Conservation (phyloP, 176 grass and related monocot genomes). For the Triticum turgidum region DNA sequence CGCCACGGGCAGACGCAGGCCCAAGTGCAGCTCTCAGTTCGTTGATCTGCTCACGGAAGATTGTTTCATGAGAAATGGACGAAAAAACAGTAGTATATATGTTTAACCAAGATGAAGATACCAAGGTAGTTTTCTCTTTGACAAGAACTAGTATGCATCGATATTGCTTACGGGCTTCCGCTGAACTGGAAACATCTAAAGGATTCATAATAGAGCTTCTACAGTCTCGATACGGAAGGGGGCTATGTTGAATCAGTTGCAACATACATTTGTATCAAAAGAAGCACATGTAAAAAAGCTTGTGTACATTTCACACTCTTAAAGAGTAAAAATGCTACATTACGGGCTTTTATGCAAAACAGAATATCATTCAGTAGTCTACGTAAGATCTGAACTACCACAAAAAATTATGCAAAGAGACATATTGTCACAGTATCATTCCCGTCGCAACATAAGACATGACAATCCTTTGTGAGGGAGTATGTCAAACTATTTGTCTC, state of each 20-base stretch:
- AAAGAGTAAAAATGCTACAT: not conserved
- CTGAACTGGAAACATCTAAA: not conserved
- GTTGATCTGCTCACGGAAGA: constrained; percentile 47
- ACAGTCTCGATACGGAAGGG: not conserved
- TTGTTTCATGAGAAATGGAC: constrained; percentile 13
- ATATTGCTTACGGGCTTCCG: not conserved
- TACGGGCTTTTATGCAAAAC: not conserved
- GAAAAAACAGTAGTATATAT: not conserved
- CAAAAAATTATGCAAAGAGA: not conserved
- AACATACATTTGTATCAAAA: not conserved
- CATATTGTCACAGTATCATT: not conserved
- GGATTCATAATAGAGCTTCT: not conserved
- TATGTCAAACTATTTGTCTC: not conserved
- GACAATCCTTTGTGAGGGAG: not conserved
- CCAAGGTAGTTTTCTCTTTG: not conserved
- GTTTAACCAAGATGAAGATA: not conserved
- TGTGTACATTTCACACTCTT: not conserved
- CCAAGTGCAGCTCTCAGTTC: constrained; percentile 64
- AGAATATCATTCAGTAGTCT: not conserved
- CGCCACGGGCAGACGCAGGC: constrained; percentile 40
- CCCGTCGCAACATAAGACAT: not conserved
- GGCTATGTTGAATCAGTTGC: not conserved
- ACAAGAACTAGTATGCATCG: not conserved
- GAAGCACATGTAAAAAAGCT: not conserved
- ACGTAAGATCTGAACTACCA: not conserved